Base-by-base conservation (phyloP, 805 yeast genomes). In the Komagataella mondaviorum region DNA sequence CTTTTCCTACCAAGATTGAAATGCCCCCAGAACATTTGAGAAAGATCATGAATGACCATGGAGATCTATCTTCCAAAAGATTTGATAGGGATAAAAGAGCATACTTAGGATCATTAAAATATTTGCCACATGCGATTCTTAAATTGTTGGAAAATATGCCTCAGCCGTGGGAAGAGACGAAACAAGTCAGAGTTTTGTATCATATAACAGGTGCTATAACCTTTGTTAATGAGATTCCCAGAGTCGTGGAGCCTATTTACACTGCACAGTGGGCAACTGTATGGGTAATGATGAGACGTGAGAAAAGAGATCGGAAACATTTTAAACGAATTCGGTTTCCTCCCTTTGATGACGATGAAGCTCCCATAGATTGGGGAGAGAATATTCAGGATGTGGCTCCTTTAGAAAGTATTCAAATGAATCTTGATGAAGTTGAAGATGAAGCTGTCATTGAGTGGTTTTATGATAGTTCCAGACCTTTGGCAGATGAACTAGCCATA, bases 311-410 rank as follows among this genome's bases (percentile, higher is more conserved):
- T 62, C 75, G 98, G 57, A 71, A 80, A 39, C 95, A 87, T 62
- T 91, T 93, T 67, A 85, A 88, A 60, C 77, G 99, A 57, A 83
- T 93, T 87, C 76, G 88, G 52, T 86, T 93, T 57, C 99, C 99
- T 1, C 90, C 95, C 0, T 89, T 91, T 67, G 99, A 93, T 65
- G 99, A 93, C 62, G 99, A 93, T 64, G 98, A 91, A 63, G 96
- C 96, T 0, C 95, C 96, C 1, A 61, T 90, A 36, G 78, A 83
- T 52, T 93, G 87, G 81, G 60, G 80, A n/a, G 95, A 88, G 52
- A 84, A 85, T 59, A 69, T 89, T 12, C 84, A 86, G 54, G 84
- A 80, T 14, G 68, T 81, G 0, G 90, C 85, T 49, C 82, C 88
- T 0, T 73, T 78, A 5, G 91, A 83, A n/a, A 73, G 91, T 0